Evolutionary conservation across 805 yeast species (phyloP), one percentile per base, ranked within the genome.

Genomic region (Cyberlindnera mississippiensis): DNA sequence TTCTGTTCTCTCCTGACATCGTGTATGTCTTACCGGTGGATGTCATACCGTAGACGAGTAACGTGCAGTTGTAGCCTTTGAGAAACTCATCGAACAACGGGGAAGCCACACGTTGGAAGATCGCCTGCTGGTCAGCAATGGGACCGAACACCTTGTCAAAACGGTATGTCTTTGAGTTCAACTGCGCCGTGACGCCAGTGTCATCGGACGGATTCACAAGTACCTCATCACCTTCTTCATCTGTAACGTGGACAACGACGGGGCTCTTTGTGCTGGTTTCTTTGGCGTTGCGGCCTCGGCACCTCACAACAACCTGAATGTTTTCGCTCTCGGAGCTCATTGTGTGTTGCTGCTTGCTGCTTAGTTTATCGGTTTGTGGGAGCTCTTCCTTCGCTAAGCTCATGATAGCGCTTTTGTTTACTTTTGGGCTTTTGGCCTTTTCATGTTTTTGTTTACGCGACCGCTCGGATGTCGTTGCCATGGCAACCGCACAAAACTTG

Each of bases 11-110:
- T 5, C 96, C 95, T 2, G 85, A 78, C 93, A 80, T 79, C 11
- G 85, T 71, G 57, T 79, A 80, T 0, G 96, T 87, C 55, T 87
- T 88, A 19, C 96, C 96, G 0, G 95, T 85, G 1, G 96, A 93
- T 0, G 96, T 88, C 72, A 87, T 95, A 5, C 96, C 96, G 63
- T 89, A 89, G 0, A 93, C 95, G 50, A 88, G 70, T 22, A 87
- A 73, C 0, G 96, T 84, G 50, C 89, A 87, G 57, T 86, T 87
- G 57, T 81, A 84, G 16, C 91, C 95, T 39, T 72, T 66, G 43
- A 88, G 63, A 45, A 88, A 73, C 48, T 90, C 96, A 19, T 73
- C 70, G 37, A 82, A 71, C 40, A 80, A 61, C 11, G 81, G 81
- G 26, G 72, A 64, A 0, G 90, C 95, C 15, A 82, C 82, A 19